Base-by-base conservation (phyloP, 129 eudicot genomes). In the Centella asiatica region DNA sequence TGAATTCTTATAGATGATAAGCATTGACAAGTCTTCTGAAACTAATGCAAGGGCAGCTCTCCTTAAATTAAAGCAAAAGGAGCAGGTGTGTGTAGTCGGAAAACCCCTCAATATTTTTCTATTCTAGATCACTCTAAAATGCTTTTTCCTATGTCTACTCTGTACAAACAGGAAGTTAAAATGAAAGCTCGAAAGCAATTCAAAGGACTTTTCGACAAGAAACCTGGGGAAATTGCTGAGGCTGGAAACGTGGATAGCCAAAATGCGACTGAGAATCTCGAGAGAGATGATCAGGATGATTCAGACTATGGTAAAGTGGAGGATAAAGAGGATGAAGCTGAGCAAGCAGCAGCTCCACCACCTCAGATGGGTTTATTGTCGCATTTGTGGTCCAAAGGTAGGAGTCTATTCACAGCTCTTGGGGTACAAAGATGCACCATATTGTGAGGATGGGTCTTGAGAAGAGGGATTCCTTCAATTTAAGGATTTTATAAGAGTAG, bases 121-220 rank as follows among this genome's bases (percentile, higher is more conserved):
- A 24, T 44, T 25, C 46, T 13, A 18, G n/a, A 42, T 31, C 49
- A 24, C 25, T 18, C 15, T 7, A 32, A 58, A 59, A 9, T 31
- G 14, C 28, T 29, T 49, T 20, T 17, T 45, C 11, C 22, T 12
- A 3, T 46, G 32, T 40, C 40, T 62, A 48, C 46, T 78, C 69
- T 22, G 31, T 65, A 45, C 63, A 66, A 67, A 15, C 86, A 92
- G 96, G 96, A 93, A 58, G 83, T 76, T 9, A 72, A 78, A 33
- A 76, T 67, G 78, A 88, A 85, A 68, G 95, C 81, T 0, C 82
- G 90, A 22, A 76, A 83, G 67, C 99, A 93, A 59, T 93, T 93
- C 49, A 93, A 93, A 81, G 99, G 99, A 62, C 70, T 93, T 25
- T 88, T 93, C 23, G 99, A 93, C 87, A 93, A 85, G 78, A 88